Evolutionary conservation across 805 yeast genomes (phyloP).

Genomic region (Schwanniomyces vanrijiae): DNA sequence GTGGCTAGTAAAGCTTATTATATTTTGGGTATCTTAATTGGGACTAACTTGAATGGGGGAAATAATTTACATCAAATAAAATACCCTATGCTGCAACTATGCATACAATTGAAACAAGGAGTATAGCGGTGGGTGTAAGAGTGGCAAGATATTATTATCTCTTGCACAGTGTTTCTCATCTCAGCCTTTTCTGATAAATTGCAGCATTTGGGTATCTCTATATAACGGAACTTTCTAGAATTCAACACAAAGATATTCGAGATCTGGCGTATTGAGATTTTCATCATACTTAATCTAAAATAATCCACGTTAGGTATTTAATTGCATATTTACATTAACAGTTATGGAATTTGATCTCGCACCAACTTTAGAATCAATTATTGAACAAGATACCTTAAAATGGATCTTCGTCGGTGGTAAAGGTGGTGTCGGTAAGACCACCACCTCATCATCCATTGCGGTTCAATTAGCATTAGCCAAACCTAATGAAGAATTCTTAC

Average conservation of each 20-base stretch:
- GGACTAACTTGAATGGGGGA: too few relatives aligned
- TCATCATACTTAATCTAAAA: neutral
- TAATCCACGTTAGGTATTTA: neutral
- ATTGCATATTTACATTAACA: neutral
- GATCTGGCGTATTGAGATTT: neutral
- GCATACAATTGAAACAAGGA: too few relatives aligned
- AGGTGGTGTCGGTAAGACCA: conserved; percentile 99
- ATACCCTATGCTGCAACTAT: too few relatives aligned
- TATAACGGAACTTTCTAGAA: neutral
- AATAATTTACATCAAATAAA: too few relatives aligned
- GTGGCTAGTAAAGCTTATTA: too few relatives aligned
- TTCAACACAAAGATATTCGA: neutral
- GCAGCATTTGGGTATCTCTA: neutral
- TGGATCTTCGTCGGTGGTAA: conserved; percentile 99
- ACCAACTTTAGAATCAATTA: conserved; percentile 67
- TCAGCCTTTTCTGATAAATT: too few relatives aligned
- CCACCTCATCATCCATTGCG: conserved; percentile 94
- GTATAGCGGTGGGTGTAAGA: too few relatives aligned
- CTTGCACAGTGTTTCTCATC: too few relatives aligned
- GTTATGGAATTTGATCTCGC: conserved; percentile 61
- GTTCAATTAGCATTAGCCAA: conserved; percentile 86
- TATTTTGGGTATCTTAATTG: too few relatives aligned
- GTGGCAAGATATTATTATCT: too few relatives aligned
- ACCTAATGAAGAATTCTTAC: conserved; percentile 75
- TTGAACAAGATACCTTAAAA: conserved; percentile 65